These are phyloP conservation scores for Colletotrichum tropicicola DNA, from an alignment of 2,329 filamentous ascomycete species.

Conservation along the genomic window DNA sequence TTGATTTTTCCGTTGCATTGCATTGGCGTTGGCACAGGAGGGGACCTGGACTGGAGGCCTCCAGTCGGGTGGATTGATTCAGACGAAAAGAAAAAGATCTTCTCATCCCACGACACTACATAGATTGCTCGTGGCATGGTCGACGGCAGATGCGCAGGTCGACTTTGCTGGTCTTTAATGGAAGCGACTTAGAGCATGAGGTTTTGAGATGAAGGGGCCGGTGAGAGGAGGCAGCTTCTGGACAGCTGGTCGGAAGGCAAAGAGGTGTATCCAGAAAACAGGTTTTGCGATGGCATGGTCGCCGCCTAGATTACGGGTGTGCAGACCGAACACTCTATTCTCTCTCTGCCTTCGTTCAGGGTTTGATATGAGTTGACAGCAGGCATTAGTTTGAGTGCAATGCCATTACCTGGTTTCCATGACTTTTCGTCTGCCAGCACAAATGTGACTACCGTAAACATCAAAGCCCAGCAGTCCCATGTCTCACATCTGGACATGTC, in stretches of 20 bases:
- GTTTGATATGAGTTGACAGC: slow-evolving; percentile 8
- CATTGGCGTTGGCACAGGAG: slow-evolving; percentile 62
- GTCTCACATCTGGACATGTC: too few relatives aligned
- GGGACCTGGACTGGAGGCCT: slow-evolving; percentile 26
- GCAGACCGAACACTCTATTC: slow-evolving; percentile 13
- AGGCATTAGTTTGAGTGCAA: not conserved
- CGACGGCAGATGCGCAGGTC: slow-evolving; percentile 29
- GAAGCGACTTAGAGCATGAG: slow-evolving; percentile 26
- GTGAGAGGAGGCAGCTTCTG: not conserved
- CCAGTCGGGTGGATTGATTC: slow-evolving; percentile 41
- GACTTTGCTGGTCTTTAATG: slow-evolving; percentile 29
- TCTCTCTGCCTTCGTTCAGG: not conserved
- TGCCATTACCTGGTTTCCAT: not conserved
- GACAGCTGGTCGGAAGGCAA: slow-evolving; percentile 15
- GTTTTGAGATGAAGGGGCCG: not conserved
- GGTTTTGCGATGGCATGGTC: not conserved
- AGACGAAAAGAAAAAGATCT: slow-evolving; percentile 46
- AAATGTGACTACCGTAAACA: too few relatives aligned
- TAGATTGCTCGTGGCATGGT: slow-evolving; percentile 47
- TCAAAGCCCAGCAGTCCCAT: too few relatives aligned
- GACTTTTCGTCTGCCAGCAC: too few relatives aligned
- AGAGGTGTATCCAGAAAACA: not conserved
- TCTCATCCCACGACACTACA: slow-evolving; percentile 47
- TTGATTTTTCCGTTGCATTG: slow-evolving; percentile 59
- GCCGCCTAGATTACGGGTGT: too few relatives aligned